Base-by-base conservation (phyloP, 805 yeast species). In the Starmerella ratchasimensis region DNA sequence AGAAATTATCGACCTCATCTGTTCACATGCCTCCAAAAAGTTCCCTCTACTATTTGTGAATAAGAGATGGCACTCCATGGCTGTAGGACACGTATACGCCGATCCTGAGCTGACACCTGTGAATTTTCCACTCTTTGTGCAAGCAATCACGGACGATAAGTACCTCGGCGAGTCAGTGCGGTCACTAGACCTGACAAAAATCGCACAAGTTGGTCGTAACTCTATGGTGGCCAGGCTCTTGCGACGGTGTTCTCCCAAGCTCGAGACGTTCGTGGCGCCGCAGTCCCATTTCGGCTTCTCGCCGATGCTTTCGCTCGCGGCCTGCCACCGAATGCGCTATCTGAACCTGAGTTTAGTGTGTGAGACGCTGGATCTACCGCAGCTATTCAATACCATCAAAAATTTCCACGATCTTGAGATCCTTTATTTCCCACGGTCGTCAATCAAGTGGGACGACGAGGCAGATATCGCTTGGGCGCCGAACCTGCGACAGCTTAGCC, bases 241-340 rank as follows among this genome's bases (percentile, higher is more conserved):
- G 38, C 71, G 93, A 50, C 66, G 94, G 28, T 80, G 94, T 38
- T 70, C 84, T 7, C 56, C 66, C 15, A 68, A 65, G 27, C 61
- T 90, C 34, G 70, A 74, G 45, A 62, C 66, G 9, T 84, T 90
- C 50, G 69, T 80, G 6, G 95, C 97, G 0, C 94, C 97, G 3
- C 97, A 88, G 54, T 77, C 96, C 23, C 79, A 93, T 60, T 88
- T 90, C 62, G 98, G 98, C 0, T 69, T 75, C 34, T 80, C 93
- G 2, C 96, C 97, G 1, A 60, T 88, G 47, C 69, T 82, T n/a
- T 75, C 93, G 35, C 63, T 90, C 31, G 69, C 80, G 41, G 64
- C 75, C 30, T 90, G 98, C 55, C 61, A 61, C 17, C 64, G 68
- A 21, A 60, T 88, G 39, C 65, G 65, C 44, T 69, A 72, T 2